Base-by-base conservation (phyloP, 1,284 basidiomycete genomes). In the Ganoderma sinense region DNA sequence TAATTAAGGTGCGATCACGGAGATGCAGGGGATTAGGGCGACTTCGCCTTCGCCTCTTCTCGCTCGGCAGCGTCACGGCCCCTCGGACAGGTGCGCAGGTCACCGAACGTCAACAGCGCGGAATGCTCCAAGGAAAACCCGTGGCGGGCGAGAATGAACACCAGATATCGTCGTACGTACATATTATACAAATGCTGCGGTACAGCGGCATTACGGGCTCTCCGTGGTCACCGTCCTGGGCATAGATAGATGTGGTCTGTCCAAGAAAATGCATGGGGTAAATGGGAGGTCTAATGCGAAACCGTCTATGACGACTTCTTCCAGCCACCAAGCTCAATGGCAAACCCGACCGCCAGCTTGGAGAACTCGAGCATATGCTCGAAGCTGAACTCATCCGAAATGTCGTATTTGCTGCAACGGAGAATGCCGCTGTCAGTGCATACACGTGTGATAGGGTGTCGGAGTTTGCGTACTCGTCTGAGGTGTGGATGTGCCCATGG, bases 381-480 rank as follows among this genome's bases (percentile, higher is more conserved):
- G 76, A 95, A 95, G 76, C 92, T 94, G 82, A 98, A 98, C 80
- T 97, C 97, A 29, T 89, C 84, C 1, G 92, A 94, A 74, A 95
- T 87, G 79, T 97, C 93, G 74, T 94, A 93, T 61, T 92, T 90
- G 78, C 93, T 94, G 36, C 8, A 11, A 74, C 20, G 67, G 72
- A 39, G 26, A 55, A 62, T 53, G 60, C 80, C 51, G 80, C 74
- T 23, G 48, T 70, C 65, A 69, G 69, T 16, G 65, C 58, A 5
- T 33, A 36, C 33, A 53, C 43, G 71, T 56, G 20, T 70, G 56
- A 64, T 66, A 48, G 68, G 55, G 69, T 60, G 60, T 62, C 62
- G 73, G 73, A 39, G 62, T 65, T 63, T 65, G 83, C 92, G 75
- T 81, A 94, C 91, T 98, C 96, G 64, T 88, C 89, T 31, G 85